Base-by-base conservation (phyloP, 768 basidiomycete species). In the Podaxis rugospora region DNA sequence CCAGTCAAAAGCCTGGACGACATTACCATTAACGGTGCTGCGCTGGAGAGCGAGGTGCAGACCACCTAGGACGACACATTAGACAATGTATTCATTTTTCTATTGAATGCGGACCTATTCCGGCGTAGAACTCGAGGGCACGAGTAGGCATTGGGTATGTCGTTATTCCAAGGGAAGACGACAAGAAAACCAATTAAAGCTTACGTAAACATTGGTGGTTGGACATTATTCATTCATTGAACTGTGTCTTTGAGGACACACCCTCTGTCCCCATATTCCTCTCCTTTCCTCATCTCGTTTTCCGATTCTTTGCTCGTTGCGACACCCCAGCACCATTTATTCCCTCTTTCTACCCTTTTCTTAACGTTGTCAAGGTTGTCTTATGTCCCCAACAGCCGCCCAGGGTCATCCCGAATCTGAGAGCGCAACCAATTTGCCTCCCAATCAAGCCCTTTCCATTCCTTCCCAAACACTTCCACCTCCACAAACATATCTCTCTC, bases 1-100 rank as follows among this genome's bases (percentile, higher is more conserved):
- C 89, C 90, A 92, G 70, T 93, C 92, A 67, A 87, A 91, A n/a
- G 91, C 89, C 62, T 80, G 81, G 4, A 86, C 73, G 35, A 89
- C 78, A 0, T 71, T 65, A 4, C 76, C 84, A 18, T 75, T 65
- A 49, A 83, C 72, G 9, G 65, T 68, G 65, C 84, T 86, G 54
- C 83, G 78, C 49, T 73, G 67, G 16, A 93, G 76, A 5, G 90
- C 90, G 25, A 83, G 75, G 74, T 90, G 88, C 4, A 93, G 76
- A 5, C 91, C 91, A 25, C 90, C 91, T 92, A 62, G 6, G 14
- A 46, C 37, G 56, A 52, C 42, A 46, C 9, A 49, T 57, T 51
- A 53, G 65, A 28, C 53, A 25, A 55, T 25, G 28, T 35, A 46
- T 13, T 44, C 32, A 40, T 35, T 50, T 50, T 16, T 32, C 23